Percentiles rank a stretch among this genome's conserved stretches.
phyloP scores from a whole-genome alignment of 176 grass and related monocot genomes.

The Musa itinerans region DNA sequence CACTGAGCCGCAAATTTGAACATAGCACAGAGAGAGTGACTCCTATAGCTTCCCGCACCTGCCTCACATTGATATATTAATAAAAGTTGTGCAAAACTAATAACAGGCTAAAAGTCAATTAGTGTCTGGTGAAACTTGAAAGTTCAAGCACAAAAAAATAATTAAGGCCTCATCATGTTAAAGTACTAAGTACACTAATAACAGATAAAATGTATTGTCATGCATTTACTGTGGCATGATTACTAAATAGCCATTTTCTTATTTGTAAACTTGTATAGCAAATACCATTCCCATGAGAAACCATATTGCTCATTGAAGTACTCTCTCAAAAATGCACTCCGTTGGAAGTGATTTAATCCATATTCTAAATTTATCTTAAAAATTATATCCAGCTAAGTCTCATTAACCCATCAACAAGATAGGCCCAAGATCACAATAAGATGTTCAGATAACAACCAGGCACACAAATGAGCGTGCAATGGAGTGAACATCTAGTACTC shows the following conservation, averaged over 20 bases:
- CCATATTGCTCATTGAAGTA: background rate
- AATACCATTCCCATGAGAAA: background rate
- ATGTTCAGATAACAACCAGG: background rate
- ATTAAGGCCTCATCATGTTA: background rate
- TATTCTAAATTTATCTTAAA: background rate
- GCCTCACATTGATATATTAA: slow-evolving; percentile 10
- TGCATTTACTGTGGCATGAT: too few relatives aligned
- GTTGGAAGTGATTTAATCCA: background rate
- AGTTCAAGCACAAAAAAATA: background rate
- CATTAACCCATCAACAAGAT: background rate
- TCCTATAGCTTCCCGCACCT: slow-evolving; percentile 97
- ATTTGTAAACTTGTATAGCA: background rate
- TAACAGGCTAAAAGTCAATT: background rate
- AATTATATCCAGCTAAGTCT: background rate
- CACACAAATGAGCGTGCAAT: background rate
- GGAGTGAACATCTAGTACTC: background rate
- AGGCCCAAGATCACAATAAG: background rate
- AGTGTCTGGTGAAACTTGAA: background rate
- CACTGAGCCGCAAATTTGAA: slow-evolving; percentile 72
- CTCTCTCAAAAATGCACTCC: background rate
- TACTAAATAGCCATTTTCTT: background rate
- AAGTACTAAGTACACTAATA: background rate
- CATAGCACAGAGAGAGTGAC: slow-evolving; percentile 66
- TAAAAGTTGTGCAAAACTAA: background rate
- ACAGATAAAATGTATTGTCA: background rate